These are phyloP conservation scores for Talaromyces nanjingensis DNA, from an alignment of 495 filamentous ascomycete species.

Conservation along the genomic window DNA sequence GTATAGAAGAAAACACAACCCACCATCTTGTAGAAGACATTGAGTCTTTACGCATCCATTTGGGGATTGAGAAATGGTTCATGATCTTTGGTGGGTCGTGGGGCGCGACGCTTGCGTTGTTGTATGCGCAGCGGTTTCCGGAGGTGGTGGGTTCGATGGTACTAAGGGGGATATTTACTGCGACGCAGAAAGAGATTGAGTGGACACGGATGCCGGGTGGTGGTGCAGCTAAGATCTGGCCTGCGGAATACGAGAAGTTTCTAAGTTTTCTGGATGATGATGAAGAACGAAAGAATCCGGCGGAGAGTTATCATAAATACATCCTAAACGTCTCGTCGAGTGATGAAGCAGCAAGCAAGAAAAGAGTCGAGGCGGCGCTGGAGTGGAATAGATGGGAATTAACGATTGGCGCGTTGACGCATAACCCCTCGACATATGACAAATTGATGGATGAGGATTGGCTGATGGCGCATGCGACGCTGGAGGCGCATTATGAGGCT, in stretches of 20 bases:
- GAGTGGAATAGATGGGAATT: conserved; percentile 33
- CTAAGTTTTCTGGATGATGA: conserved; percentile 19
- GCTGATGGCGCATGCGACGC: conserved; percentile 27
- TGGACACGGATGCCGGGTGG: conserved; percentile 19
- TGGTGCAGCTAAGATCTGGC: conserved; percentile 25
- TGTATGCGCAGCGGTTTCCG: conserved; percentile 35
- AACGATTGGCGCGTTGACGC: conserved; percentile 21
- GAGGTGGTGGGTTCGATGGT: conserved; percentile 26
- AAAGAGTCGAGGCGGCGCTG: conserved; percentile 8
- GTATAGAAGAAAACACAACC: conserved; percentile 38
- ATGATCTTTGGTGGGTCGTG: conserved; percentile 45
- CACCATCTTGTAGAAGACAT: conserved; percentile 36
- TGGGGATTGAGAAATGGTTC: conserved; percentile 35
- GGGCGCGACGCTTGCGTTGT: conserved; percentile 36
- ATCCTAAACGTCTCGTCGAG: too few species aligned
- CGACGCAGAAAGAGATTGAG: conserved; percentile 21
- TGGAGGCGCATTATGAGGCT: conserved; percentile 34
- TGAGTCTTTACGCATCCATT: conserved; percentile 31
- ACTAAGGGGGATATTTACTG: conserved; percentile 34
- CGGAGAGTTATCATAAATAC: conserved; percentile 26
- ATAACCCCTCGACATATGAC: conserved; percentile 16
- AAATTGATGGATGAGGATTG: conserved; percentile 26
- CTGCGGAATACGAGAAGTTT: conserved; percentile 34
- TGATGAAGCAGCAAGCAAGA: too few species aligned
- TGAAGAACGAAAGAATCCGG: conserved; percentile 24